Evolutionary conservation across 257 asterid genomes (phyloP).

Genomic region (Haberlea rhodopensis): DNA sequence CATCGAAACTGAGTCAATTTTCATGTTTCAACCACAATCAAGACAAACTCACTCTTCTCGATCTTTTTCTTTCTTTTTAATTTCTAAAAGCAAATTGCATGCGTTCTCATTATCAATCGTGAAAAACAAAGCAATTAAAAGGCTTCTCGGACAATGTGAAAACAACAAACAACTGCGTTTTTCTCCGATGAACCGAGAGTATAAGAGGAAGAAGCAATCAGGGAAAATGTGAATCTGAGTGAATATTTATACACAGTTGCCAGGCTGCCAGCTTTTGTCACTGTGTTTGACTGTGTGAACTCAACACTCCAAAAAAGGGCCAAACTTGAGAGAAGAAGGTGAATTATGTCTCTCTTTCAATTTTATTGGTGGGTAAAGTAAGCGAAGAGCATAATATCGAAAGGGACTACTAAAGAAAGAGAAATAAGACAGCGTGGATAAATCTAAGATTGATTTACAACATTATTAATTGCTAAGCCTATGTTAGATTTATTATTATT

Average conservation of each 20-base stretch:
- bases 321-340: slow-evolving; percentile 6
- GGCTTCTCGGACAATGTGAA: slow-evolving; percentile 16
- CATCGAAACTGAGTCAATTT: slow-evolving; percentile 31
- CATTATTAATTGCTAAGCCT: slow-evolving; percentile 5
- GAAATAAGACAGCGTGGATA: slow-evolving; percentile 7
- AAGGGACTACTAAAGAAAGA: not conserved
- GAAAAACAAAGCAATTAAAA: slow-evolving; percentile 32
- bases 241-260: slow-evolving; percentile 12
- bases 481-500: slow-evolving; percentile 26
- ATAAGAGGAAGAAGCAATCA: slow-evolving; percentile 31
- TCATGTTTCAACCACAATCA: slow-evolving; percentile 36
- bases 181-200: slow-evolving; percentile 26
- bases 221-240: slow-evolving; percentile 28
- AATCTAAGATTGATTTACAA: not conserved
- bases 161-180: not conserved
- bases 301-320: slow-evolving; percentile 27
- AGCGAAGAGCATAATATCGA: not conserved
- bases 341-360: not conserved
- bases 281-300: slow-evolving; percentile 27
- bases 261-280: slow-evolving; percentile 19
- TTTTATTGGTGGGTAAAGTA: not conserved
- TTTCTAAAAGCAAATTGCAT: slow-evolving; percentile 17
- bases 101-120: slow-evolving; percentile 25
- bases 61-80: slow-evolving; percentile 14
- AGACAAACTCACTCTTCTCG: slow-evolving; percentile 23